Conservation (phyloP, 2,329 filamentous ascomycete genomes). For the Diaporthe sp. region DNA sequence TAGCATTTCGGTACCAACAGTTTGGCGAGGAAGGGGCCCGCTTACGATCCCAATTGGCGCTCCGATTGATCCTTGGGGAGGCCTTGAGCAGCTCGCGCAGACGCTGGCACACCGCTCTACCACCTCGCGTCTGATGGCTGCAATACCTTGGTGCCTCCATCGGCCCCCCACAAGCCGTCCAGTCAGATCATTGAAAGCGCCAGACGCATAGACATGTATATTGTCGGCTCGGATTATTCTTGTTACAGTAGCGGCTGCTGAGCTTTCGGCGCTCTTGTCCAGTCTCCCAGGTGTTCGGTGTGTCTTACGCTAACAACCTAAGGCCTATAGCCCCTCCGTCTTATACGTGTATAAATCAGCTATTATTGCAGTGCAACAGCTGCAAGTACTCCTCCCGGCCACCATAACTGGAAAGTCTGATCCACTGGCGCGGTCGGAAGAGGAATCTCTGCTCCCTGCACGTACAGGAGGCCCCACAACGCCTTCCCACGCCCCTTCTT, state of each 20-base stretch:
- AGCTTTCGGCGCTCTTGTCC: constrained; percentile 9
- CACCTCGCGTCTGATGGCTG: constrained; percentile 8
- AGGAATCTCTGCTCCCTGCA: constrained; percentile 15
- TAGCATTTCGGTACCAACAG: constrained; percentile 30
- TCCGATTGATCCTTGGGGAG: constrained; percentile 13
- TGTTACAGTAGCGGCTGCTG: neutral
- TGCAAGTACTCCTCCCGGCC: constrained; percentile 25
- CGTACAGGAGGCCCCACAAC: constrained; percentile 33
- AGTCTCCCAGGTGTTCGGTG: constrained; percentile 21
- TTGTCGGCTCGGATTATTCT: constrained; percentile 4
- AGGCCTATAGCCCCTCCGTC: constrained; percentile 31
- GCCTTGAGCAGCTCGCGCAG: constrained; percentile 21
- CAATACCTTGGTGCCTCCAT: neutral
- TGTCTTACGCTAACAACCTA: constrained; percentile 2
- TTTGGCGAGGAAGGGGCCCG: constrained; percentile 1
- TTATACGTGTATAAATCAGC: constrained; percentile 34
- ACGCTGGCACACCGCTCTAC: constrained; percentile 21
- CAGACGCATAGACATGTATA: neutral
- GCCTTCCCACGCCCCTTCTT: constrained; percentile 12
- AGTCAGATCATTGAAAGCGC: neutral
- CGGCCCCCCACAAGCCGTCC: constrained; percentile 14
- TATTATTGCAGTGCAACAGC: constrained; percentile 33
- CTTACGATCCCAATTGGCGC: neutral
- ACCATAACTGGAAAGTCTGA: constrained; percentile 27
- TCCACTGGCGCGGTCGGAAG: constrained; percentile 26